Base-by-base conservation (phyloP, 805 yeast genomes). In the Barnettozyma populi region DNA sequence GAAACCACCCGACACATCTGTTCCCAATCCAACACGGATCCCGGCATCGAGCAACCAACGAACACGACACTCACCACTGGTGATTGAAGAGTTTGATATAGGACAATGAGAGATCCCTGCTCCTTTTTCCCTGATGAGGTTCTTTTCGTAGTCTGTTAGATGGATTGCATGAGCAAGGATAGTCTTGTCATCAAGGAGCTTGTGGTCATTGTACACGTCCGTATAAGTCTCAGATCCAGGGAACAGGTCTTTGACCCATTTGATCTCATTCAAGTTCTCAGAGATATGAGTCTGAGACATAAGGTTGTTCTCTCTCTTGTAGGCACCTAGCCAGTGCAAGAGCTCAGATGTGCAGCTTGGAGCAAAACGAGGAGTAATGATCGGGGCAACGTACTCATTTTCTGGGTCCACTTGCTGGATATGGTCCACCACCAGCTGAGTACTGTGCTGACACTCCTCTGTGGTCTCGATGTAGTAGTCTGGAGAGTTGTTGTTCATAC, bases 51-150 rank as follows among this genome's bases (percentile, higher is more conserved):
- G 69, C 37, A 88, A 67, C 73, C 82, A 76, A 55, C 84, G 76
- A 10, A 92, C 79, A 18, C 89, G 84, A 8, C 96, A 90, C 64
- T 89, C 95, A 16, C 99, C 99, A 10, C 95, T 84, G 0, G 95
- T 82, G 48, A 92, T 75, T 16, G 94, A 80, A 1, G 95, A 80
- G 64, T 92, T 92, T 16, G 96, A 86, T 10, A 89, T 80, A 2
- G 99, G 99, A 68, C 99, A 92, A 66, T 94, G 98, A 5, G 95
- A 76, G 16, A 92, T 79, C 11, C 97, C 95, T 29, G 88, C 69
- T 6, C 77, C 67, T 19, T 76, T 74, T 16, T 57, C 52, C 52
- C 72, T 74, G 40, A 94, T 71, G 19, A 86, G 51, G 16, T 73
- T 65, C 37, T 81, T 71, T 64, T 92, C 99, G 2, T 72, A 72